phyloP scores from a whole-genome alignment of 2,329 filamentous ascomycete species.

The Bertia moriformis region DNA sequence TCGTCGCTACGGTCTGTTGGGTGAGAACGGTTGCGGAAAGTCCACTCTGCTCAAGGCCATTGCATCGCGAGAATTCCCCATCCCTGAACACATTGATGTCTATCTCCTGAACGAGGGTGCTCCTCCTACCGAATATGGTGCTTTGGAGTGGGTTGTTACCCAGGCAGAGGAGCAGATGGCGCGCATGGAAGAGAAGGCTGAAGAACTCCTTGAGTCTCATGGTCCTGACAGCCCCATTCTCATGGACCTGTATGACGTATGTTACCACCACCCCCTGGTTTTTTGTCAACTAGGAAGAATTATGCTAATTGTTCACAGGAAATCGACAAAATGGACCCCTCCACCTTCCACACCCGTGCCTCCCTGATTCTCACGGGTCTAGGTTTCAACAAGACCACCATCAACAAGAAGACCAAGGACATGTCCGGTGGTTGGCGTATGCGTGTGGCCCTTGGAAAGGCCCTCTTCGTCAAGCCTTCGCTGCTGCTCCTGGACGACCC shows the following conservation, averaged over 20 bases:
- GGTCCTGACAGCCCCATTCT: conserved; percentile 82
- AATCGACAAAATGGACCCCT: conserved; percentile 97
- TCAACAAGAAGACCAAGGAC: conserved; percentile 99
- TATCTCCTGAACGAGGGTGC: conserved; percentile 97
- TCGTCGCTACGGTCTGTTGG: conserved; percentile 83
- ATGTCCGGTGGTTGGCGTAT: conserved; percentile 99
- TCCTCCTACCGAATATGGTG: conserved; percentile 73
- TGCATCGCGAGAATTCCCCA: conserved; percentile 80
- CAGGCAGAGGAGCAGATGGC: conserved; percentile 90
- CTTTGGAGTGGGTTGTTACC: conserved; percentile 90
- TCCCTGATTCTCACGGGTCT: conserved; percentile 96
- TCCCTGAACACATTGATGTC: conserved; percentile 93
- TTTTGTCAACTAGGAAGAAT: conserved; percentile 4
- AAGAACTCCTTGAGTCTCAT: conserved; percentile 79
- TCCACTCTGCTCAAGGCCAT: conserved; percentile 95
- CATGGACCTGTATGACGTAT: conserved; percentile 88
- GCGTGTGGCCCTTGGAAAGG: conserved; percentile 95
- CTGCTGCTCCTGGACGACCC: conserved; percentile 93
- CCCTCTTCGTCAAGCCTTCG: conserved; percentile 94
- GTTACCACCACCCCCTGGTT: conserved; percentile 15
- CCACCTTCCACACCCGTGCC: conserved; percentile 87
- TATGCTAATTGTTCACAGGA: conserved; percentile 37
- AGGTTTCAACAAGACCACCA: conserved; percentile 95
- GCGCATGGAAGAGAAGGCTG: conserved; percentile 73
- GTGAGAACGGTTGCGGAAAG: conserved; percentile 99